phyloP scores from a whole-genome alignment of 495 filamentous ascomycete species.

The Letharia columbiana region DNA sequence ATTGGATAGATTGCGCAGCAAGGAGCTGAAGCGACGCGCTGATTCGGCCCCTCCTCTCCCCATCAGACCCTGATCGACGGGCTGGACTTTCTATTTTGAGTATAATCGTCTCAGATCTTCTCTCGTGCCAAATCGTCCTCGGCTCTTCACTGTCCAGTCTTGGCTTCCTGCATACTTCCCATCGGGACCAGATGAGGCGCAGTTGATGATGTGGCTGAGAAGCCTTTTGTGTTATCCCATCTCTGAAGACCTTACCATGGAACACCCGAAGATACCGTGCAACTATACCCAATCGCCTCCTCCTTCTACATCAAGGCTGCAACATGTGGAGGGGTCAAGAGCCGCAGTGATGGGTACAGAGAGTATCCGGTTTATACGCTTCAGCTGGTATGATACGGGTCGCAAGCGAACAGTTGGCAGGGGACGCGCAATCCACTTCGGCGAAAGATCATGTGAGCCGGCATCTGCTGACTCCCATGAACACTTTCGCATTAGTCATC shows the following conservation, averaged over 20 bases:
- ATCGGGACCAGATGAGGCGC: neutral
- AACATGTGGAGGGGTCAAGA: neutral
- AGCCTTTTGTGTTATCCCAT: too few relatives aligned
- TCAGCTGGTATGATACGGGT: constrained; percentile 9
- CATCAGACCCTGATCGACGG: constrained; percentile 10
- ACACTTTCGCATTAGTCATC: neutral
- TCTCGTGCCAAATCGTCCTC: neutral
- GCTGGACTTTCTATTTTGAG: constrained; percentile 14
- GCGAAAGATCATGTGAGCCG: neutral
- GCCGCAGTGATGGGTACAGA: neutral
- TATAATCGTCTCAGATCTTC: neutral
- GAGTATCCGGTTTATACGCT: neutral
- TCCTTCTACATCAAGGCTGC: neutral
- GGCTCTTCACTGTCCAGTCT: neutral
- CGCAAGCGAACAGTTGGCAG: neutral
- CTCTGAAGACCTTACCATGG: neutral
- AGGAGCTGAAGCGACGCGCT: neutral
- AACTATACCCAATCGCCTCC: neutral
- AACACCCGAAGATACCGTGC: neutral
- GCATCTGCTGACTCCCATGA: neutral
- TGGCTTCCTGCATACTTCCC: neutral
- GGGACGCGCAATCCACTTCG: constrained; percentile 10
- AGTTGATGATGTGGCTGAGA: constrained; percentile 14
- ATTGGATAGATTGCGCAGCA: neutral
- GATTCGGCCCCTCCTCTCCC: neutral